Evolutionary conservation across 2,329 filamentous ascomycete species (phyloP), one percentile per base, ranked within the genome.

Genomic region (Fusarium burgessii): DNA sequence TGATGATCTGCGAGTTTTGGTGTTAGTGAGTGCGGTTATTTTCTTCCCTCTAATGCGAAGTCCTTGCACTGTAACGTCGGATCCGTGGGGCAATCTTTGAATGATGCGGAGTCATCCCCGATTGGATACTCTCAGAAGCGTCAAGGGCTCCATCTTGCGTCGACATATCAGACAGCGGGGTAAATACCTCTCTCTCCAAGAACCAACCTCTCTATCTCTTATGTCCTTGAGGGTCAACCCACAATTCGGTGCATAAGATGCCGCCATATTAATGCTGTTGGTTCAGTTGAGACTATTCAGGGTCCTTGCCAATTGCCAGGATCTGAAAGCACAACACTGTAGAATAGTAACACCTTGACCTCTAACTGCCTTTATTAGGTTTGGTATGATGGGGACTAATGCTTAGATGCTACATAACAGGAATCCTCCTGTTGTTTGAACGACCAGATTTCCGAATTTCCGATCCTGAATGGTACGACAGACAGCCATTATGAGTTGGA

Each of bases 181-280:
- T 25, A 33, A 40, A 47, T 56, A 41, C 42, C 51, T 52, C 51
- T 18, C 51, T 52, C 51, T 18, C 17, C 27, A 17, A 43, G 29
- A n/a, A 23, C 23, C 17, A n/a, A n/a, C n/a, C n/a, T n/a, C n/a
- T n/a, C n/a, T n/a, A n/a, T 49, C 43, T 33, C 29, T 40, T 40
- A 7, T 23, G 33, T 47, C 23, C 25, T 32, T 42, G 49, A 33
- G 36, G 15, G 29, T 25, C 18, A 47, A 17, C 13, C 52, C 40
- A 35, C 40, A 47, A 25, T 43, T 32, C 40, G 50, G 40, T 51
- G 52, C 49, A 58, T 40, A 61, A 70, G 20, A 25, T 58, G 57
- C 58, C 35, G 56, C 58, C 43, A 42, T 49, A 43, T 57, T 32
- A 32, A 67, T 67, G 59, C 49, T 47, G 58, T 54, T 50, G 51